Evolutionary conservation across 2,329 filamentous ascomycete genomes (phyloP).

Genomic region (Cladosporium cucumerinum): DNA sequence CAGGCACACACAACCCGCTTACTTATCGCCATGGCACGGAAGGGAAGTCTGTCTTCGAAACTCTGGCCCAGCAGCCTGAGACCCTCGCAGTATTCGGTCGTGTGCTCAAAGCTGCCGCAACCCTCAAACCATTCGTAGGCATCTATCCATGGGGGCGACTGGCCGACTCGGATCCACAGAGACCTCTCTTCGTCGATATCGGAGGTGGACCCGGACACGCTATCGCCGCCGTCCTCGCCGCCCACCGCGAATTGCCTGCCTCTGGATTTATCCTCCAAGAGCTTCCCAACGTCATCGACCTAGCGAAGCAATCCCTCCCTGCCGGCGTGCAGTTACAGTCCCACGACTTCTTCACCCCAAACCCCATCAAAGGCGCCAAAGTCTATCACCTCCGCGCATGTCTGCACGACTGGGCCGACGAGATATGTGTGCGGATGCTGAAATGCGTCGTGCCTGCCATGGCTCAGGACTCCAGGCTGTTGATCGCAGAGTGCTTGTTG

Average conservation of each 20-base stretch:
- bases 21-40: slow-evolving; percentile 6
- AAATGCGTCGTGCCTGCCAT: slow-evolving; percentile 16
- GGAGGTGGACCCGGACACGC: slow-evolving; percentile 28
- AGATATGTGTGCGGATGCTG: slow-evolving; percentile 22
- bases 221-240: slow-evolving; percentile 21
- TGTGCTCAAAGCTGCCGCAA: not conserved
- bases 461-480: not conserved
- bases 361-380: slow-evolving; percentile 27
- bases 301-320: not conserved
- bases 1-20: slow-evolving; percentile 4
- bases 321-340: not conserved
- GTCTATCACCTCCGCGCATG: slow-evolving; percentile 27
- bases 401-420: slow-evolving; percentile 29
- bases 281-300: slow-evolving; percentile 22
- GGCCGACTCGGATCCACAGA: not conserved
- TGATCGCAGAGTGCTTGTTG: slow-evolving; percentile 6
- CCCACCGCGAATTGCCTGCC: slow-evolving; percentile 18
- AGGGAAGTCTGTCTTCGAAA: not conserved
- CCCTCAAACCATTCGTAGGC: not conserved
- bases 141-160: slow-evolving; percentile 6
- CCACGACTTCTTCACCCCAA: slow-evolving; percentile 29
- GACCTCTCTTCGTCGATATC: slow-evolving; percentile 26
- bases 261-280: slow-evolving; percentile 30
- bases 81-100: not conserved
- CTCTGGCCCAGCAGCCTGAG: not conserved